A percentile compares a stretch with the other conserved stretches of the same genome.
phyloP scores from a whole-genome alignment of 1,284 basidiomycete genomes.

The Wallemia mellicola region DNA sequence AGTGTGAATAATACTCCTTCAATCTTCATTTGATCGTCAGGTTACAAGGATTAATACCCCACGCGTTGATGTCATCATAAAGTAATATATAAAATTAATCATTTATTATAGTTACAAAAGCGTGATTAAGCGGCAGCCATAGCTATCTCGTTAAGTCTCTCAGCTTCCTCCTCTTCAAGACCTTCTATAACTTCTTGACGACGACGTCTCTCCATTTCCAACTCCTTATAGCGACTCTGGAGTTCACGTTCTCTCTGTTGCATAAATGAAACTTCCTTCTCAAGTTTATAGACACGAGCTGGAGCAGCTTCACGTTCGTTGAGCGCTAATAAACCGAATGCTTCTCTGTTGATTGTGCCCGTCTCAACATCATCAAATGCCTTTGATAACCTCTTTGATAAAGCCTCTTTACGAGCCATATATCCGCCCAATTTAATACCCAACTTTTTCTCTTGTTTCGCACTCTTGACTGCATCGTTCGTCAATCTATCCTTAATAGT shows the following conservation, averaged over 20 bases:
- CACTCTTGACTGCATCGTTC: conserved; percentile 46
- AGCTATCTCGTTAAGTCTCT: conserved; percentile 9
- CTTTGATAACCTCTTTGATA: conserved; percentile 33
- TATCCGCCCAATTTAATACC: conserved; percentile 69
- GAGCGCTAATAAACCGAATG: conserved; percentile 36
- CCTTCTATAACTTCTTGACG: conserved; percentile 26
- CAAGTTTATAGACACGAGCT: conserved; percentile 35
- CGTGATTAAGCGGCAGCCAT: conserved; percentile 14
- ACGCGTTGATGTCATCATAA: neutral
- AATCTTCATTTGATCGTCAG: neutral
- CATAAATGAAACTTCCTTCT: conserved; percentile 52
- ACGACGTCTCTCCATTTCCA: conserved; percentile 40
- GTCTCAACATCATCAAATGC: conserved; percentile 39
- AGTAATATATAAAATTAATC: neutral
- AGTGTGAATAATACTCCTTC: neutral
- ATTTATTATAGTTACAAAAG: neutral
- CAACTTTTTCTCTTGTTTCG: conserved; percentile 78
- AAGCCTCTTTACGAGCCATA: conserved; percentile 37
- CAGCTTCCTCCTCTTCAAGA: conserved; percentile 16
- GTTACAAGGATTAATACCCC: too few relatives aligned
- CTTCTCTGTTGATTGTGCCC: conserved; percentile 37
- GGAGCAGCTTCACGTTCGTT: conserved; percentile 48
- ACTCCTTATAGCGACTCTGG: conserved; percentile 52
- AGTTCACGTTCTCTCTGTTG: conserved; percentile 41
- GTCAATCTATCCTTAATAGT: conserved; percentile 41